Evolutionary conservation across 106 monocot species (phyloP).

Genomic region (Phalaenopsis equestris): DNA sequence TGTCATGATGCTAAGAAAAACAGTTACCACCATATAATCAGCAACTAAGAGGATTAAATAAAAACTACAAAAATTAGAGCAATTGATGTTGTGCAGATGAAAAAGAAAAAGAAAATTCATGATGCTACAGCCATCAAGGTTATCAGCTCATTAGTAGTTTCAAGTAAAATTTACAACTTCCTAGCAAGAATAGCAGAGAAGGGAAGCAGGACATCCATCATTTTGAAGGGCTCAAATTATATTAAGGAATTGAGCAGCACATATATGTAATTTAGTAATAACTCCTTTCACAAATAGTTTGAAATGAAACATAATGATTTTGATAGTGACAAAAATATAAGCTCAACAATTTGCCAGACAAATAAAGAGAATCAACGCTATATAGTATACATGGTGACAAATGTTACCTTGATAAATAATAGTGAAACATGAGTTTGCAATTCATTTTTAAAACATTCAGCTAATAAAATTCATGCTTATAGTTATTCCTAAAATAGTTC

Average conservation of each 20-base stretch:
- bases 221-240: neutral
- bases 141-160: neutral
- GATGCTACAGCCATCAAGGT: neutral
- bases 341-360: neutral
- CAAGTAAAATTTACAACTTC: neutral
- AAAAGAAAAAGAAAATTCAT: too few species aligned
- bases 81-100: too few species aligned
- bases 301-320: neutral
- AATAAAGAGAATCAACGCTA: too few species aligned
- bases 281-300: too few species aligned
- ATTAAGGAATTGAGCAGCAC: neutral
- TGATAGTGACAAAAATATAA: neutral
- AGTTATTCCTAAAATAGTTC: too few species aligned
- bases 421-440: too few species aligned
- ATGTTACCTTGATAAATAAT: too few species aligned
- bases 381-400: too few species aligned
- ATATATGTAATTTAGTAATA: too few species aligned
- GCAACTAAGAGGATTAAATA: neutral
- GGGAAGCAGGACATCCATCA: neutral
- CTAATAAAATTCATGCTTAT: too few species aligned
- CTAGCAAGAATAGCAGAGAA: neutral
- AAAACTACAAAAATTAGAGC: neutral
- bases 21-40: neutral
- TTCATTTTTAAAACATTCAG: too few species aligned
- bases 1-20: neutral